phyloP scores from a whole-genome alignment of 2,329 filamentous ascomycete species.

The Dothidotthia symphoricarpi region DNA sequence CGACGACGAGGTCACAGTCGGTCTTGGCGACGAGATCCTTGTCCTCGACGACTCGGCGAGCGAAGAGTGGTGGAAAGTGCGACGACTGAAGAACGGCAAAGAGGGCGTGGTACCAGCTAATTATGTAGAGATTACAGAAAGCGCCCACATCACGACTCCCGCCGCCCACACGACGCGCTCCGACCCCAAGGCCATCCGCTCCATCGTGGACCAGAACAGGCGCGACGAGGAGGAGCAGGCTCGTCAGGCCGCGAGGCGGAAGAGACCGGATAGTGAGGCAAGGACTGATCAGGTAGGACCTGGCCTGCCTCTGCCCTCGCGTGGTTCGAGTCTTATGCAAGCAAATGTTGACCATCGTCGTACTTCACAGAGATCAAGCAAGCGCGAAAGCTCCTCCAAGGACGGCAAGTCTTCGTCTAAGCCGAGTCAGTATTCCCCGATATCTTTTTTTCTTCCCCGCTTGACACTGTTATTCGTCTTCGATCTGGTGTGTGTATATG shows the following conservation, averaged over 20 bases:
- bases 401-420: constrained; percentile 58
- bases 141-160: constrained; percentile 53
- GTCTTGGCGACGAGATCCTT: constrained; percentile 83
- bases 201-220: constrained; percentile 72
- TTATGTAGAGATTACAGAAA: constrained; percentile 85
- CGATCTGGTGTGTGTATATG: too few species aligned
- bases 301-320: constrained; percentile 71
- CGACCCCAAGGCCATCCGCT: constrained; percentile 61
- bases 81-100: constrained; percentile 83
- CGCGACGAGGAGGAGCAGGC: constrained; percentile 80
- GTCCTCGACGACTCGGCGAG: constrained; percentile 87
- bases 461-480: too few species aligned
- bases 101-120: constrained; percentile 96
- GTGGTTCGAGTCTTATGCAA: constrained; percentile 74
- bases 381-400: constrained; percentile 65
- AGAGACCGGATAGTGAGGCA: constrained; percentile 54
- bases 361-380: constrained; percentile 68
- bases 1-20: constrained; percentile 93
- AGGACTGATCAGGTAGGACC: constrained; percentile 71
- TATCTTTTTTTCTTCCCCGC: constrained; percentile 15
- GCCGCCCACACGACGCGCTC: constrained; percentile 50
- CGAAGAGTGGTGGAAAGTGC: constrained; percentile 98
- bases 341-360: constrained; percentile 65
- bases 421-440: constrained; percentile 61
- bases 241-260: constrained; percentile 71